Evolutionary conservation across 108 stramenopile genomes (phyloP), one percentile per base, ranked within the genome.

Genomic region (Cyclotella atomus): DNA sequence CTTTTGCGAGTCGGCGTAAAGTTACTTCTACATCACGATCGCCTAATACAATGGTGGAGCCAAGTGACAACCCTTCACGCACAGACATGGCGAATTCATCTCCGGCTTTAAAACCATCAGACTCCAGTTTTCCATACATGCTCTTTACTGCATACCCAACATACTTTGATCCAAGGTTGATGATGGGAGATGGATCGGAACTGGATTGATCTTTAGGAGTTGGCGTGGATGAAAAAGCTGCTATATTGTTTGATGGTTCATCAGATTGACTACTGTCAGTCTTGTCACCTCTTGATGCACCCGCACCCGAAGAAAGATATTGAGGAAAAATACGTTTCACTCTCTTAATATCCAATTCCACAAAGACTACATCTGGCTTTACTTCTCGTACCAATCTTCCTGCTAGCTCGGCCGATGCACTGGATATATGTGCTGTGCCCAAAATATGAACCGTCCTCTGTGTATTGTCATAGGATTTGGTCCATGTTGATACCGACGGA

Each of bases 341-440:
- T 8, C 95, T 80, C 67, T 93, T 93, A n/a, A 85, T 73, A 85
- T 95, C 95, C 49, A 95, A 71, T 65, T 95, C 92, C 30, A 95
- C 90, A 81, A 93, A 92, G 2, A 95, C 92, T 12, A 89, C 90
- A 34, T 88, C 68, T 9, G 95, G 92, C 45, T 78, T 73, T n/a
- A 82, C 47, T 41, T 91, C 82, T 9, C 68, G 46, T 0, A 91
- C 91, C 68, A 77, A 44, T 36, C 17, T 46, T 9, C 68, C 76
- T 0, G 91, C 90, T 61, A 93, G 56, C 36, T 81, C 75, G 10
- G 91, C 89, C 16, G 85, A 88, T 6, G 74, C 36, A 1, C 75
- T 63, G 9, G 89, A 88, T 33, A 92, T 87, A 54, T 95, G 91
- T 8, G 91, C 94, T 32, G 91, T 95, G 10, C 91, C 94, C 55